phyloP scores from a whole-genome alignment of 371 early-diverging fungal species.

The Zychaea mexicana region DNA sequence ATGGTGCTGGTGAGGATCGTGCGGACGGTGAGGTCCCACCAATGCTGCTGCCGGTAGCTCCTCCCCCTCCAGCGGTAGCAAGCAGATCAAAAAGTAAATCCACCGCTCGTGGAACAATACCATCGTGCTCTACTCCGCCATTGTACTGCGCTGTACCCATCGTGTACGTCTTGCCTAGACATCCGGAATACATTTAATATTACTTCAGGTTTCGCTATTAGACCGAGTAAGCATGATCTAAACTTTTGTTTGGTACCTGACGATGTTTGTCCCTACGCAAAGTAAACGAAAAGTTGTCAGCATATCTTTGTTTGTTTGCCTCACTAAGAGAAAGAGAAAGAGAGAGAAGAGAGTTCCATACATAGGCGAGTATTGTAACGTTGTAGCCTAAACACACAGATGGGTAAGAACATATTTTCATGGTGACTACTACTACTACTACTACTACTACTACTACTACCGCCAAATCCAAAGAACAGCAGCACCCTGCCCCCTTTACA shows the following conservation, averaged over 20 bases:
- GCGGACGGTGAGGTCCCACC: too few relatives aligned
- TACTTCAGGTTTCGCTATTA: neutral
- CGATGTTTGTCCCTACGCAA: slow-evolving; percentile 82
- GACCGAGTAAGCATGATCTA: neutral
- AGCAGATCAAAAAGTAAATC: slow-evolving; percentile 66
- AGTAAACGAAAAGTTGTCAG: neutral
- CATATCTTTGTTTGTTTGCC: too few relatives aligned
- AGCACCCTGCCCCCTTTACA: neutral
- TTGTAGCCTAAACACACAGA: slow-evolving; percentile 84
- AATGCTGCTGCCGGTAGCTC: too few relatives aligned
- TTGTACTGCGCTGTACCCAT: slow-evolving; percentile 94
- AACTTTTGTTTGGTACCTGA: too few relatives aligned
- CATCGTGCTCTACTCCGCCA: slow-evolving; percentile 59
- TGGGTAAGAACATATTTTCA: neutral
- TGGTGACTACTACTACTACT: neutral
- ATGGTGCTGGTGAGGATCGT: slow-evolving; percentile 14
- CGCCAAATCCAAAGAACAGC: too few relatives aligned
- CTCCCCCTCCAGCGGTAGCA: slow-evolving; percentile 38
- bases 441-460: neutral
- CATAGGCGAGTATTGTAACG: slow-evolving; percentile 98
- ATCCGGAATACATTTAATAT: neutral
- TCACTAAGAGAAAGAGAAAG: too few relatives aligned
- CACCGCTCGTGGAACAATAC: slow-evolving; percentile 92
- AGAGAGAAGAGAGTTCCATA: too few relatives aligned
- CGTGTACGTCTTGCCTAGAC: slow-evolving; percentile 88